Base-by-base conservation (phyloP, 2,329 filamentous ascomycete species). In the Chaetomium olivaceum region DNA sequence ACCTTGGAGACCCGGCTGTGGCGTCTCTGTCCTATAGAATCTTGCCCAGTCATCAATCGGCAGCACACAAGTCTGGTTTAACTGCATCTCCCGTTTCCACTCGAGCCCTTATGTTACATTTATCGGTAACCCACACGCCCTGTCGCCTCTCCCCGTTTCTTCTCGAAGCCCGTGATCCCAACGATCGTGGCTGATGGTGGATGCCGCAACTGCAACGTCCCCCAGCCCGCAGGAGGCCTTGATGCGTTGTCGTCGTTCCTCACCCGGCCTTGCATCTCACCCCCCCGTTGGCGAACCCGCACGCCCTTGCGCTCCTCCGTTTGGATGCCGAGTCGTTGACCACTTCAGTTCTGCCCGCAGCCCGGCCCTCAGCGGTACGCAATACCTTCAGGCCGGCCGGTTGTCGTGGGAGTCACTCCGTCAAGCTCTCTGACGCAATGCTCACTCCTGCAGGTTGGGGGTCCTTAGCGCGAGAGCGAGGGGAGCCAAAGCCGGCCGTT, bases 41-140 rank as follows among this genome's bases (percentile, higher is more conserved):
- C 68, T 69, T 79, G 79, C 79, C 79, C 78, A 78, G 80, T 80
- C 79, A 80, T 77, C 78, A 76, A 72, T 70, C 64, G 71, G 69
- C 68, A 66, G 66, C 69, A 62, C 69, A 62, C 69, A 71, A 64
- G 69, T 69, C 67, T 70, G 68, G 67, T 71, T 72, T 70, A 65
- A 70, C 71, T 72, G 71, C 72, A 71, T 70, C 62, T 65, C 62
- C 69, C 65, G 68, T 69, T 62, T 69, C 70, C 65, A 70, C 65
- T 67, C 63, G 55, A 66, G 64, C 64, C 67, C 67, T 70, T 52
- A 69, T 63, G 72, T 73, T 74, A 68, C 71, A 71, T 72, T 71
- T 69, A 64, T 48, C 67, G 33, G 65, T 70, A 67, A 43, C 69
- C 69, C 69, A 69, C 69, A 67, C 62, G 50, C 52, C 46, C 50